A percentile compares a stretch with the other conserved stretches of the same genome.
phyloP scores from a whole-genome alignment of 306 rosid genomes.

The Trifolium dubium region DNA sequence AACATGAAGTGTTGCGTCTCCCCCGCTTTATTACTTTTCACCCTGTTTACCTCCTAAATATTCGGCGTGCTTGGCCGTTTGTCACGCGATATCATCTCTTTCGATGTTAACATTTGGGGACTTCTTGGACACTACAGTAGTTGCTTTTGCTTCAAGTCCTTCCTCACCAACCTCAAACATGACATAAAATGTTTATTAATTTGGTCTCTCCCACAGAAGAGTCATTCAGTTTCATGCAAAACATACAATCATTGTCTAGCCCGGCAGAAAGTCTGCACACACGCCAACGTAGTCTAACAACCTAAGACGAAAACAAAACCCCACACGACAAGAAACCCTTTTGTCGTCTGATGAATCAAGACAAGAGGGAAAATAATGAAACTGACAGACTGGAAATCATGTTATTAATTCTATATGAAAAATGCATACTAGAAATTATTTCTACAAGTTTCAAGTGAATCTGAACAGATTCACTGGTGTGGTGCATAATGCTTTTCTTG shows the following conservation, averaged over 20 bases:
- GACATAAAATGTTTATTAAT: background rate
- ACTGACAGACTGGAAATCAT: background rate
- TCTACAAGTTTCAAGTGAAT: background rate
- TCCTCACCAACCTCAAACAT: background rate
- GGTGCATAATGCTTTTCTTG: background rate
- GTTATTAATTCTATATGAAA: background rate
- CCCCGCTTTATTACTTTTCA: constrained; percentile 10
- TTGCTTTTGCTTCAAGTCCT: constrained; percentile 11
- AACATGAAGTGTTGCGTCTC: background rate
- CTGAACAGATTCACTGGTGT: background rate
- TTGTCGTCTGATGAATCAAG: background rate
- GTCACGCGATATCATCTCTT: background rate
- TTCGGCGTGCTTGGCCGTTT: background rate
- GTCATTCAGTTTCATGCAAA: background rate
- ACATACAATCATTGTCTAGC: background rate
- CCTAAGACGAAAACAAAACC: background rate
- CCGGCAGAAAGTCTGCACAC: background rate
- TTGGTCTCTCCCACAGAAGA: background rate
- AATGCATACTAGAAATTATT: background rate
- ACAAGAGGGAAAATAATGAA: background rate
- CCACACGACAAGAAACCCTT: background rate
- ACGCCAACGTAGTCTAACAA: background rate
- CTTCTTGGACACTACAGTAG: background rate
- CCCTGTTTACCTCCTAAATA: constrained; percentile 12
- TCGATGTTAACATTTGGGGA: constrained; percentile 16